phyloP scores from a whole-genome alignment of 2,329 filamentous ascomycete genomes.

The Cadophora sp. region DNA sequence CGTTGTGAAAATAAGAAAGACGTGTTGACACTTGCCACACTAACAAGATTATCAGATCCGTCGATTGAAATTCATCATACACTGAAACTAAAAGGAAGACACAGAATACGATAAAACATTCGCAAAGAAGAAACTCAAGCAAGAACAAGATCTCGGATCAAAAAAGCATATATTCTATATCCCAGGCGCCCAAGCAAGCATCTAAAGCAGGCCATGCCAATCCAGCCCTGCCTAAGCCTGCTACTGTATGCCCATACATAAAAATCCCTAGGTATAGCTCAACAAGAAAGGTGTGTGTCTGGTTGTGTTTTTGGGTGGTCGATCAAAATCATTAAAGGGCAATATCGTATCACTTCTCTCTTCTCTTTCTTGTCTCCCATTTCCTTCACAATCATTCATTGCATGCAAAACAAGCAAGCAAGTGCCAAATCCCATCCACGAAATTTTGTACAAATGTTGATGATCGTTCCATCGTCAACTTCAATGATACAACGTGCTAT shows the following conservation, averaged over 20 bases:
- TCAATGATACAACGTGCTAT: background rate
- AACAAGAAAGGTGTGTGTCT: constrained; percentile 19
- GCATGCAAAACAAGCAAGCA: background rate
- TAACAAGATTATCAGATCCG: too few relatives aligned
- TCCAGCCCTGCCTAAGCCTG: constrained; percentile 12
- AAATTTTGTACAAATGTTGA: constrained; percentile 33
- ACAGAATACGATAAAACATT: too few relatives aligned
- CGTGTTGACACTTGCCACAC: too few relatives aligned
- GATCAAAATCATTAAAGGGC: constrained; percentile 35
- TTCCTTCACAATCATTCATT: constrained; percentile 11
- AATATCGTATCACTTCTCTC: constrained; percentile 28
- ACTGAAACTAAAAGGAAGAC: too few relatives aligned
- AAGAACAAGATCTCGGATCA: background rate
- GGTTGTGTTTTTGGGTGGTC: background rate
- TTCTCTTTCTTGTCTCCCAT: constrained; percentile 17
- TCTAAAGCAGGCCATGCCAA: constrained; percentile 14
- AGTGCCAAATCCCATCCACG: constrained; percentile 6
- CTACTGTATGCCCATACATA: constrained; percentile 22
- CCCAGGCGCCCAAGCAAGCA: constrained; percentile 22
- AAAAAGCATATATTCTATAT: constrained; percentile 14
- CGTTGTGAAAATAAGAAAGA: too few relatives aligned
- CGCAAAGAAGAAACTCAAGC: background rate
- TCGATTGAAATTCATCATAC: too few relatives aligned
- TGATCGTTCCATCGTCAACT: constrained; percentile 17
- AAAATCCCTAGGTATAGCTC: constrained; percentile 26